These are phyloP conservation scores for Cercospora berteroae DNA, from an alignment of 2,329 filamentous ascomycete species.

Conservation along the genomic window DNA sequence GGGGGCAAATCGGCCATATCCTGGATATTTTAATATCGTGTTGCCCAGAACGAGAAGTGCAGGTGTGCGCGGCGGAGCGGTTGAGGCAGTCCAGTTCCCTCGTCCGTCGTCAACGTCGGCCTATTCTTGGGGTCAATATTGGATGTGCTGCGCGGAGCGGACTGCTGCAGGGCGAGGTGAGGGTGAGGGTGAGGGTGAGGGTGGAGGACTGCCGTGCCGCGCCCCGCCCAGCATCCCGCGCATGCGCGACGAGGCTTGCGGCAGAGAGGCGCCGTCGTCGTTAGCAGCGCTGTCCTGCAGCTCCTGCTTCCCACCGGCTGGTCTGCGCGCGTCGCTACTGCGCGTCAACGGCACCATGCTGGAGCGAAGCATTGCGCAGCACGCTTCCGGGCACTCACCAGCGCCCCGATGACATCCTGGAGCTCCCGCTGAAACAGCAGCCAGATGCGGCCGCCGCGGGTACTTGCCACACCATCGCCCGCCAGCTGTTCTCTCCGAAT, in stretches of 20 bases:
- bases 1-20: background rate
- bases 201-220: background rate
- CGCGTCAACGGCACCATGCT: background rate
- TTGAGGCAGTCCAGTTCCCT: background rate
- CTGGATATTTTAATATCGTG: background rate
- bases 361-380: background rate
- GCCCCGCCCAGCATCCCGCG: too few species aligned
- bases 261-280: background rate
- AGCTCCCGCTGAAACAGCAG: background rate
- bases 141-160: background rate
- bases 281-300: background rate
- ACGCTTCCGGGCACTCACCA: background rate
- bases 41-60: background rate
- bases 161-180: constrained; percentile 2
- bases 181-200: background rate
- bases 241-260: constrained; percentile 2
- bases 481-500: background rate
- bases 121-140: background rate
- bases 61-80: background rate
- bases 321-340: constrained; percentile 5
- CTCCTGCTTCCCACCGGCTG: background rate
- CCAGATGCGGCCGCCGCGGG: background rate
- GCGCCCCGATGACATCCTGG: background rate
- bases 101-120: background rate
- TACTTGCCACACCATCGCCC: background rate